Conservation (phyloP, 2,329 filamentous ascomycete genomes). For the Penicillium sp. region DNA sequence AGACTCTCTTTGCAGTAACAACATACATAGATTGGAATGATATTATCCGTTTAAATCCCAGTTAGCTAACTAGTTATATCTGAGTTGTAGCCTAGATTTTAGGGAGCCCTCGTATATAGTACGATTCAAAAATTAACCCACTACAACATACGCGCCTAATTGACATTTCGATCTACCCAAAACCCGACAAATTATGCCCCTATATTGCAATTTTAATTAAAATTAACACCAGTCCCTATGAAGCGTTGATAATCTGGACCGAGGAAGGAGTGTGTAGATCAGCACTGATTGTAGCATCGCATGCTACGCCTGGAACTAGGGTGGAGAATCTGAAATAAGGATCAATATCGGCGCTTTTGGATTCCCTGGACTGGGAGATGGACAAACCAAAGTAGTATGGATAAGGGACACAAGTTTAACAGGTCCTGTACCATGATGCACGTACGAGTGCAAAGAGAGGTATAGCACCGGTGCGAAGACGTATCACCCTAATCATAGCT, state of each 20-base stretch:
- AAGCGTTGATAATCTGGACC: neutral
- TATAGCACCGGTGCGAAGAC: too few relatives aligned
- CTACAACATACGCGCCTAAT: too few relatives aligned
- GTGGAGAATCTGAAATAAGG: neutral
- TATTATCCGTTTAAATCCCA: too few relatives aligned
- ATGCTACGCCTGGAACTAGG: neutral
- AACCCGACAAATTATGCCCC: neutral
- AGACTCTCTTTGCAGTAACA: too few relatives aligned
- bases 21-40: too few relatives aligned
- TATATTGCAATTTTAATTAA: neutral
- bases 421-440: too few relatives aligned
- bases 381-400: neutral
- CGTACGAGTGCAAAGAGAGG: neutral
- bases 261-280: slow-evolving; percentile 1
- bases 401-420: neutral
- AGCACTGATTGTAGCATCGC: neutral
- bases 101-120: too few relatives aligned
- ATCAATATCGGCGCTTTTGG: neutral
- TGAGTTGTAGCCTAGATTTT: too few relatives aligned
- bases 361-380: neutral
- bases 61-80: too few relatives aligned
- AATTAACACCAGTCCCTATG: neutral
- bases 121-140: too few relatives aligned
- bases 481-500: too few relatives aligned
- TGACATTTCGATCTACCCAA: neutral